These are phyloP conservation scores for Saccharomycopsis sp. DNA, from an alignment of 805 yeast species.

Conservation along the genomic window DNA sequence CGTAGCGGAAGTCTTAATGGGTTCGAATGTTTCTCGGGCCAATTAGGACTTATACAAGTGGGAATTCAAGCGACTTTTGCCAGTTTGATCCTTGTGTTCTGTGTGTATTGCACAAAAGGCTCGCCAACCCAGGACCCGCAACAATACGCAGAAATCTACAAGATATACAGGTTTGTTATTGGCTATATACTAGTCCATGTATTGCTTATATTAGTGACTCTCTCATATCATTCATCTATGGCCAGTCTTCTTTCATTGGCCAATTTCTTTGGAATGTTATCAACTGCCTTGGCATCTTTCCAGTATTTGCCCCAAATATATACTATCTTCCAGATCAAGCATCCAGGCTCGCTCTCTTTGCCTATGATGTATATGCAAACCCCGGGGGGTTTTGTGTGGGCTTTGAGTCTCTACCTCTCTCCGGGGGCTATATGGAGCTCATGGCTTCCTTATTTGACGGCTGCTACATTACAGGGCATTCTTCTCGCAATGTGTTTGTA, in stretches of 20 bases:
- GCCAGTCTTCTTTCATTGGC: constrained; percentile 36
- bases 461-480: constrained; percentile 60
- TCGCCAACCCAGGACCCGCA: constrained; percentile 41
- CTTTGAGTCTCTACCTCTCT: constrained; percentile 60
- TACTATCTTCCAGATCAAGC: constrained; percentile 63
- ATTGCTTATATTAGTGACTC: constrained; percentile 30
- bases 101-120: constrained; percentile 40
- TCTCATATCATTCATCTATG: constrained; percentile 13
- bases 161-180: constrained; percentile 37
- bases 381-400: constrained; percentile 83
- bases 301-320: constrained; percentile 77
- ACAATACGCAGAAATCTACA: constrained; percentile 38
- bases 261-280: constrained; percentile 53
- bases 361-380: constrained; percentile 82
- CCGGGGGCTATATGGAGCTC: constrained; percentile 82
- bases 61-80: constrained; percentile 58
- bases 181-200: constrained; percentile 31
- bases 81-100: constrained; percentile 47
- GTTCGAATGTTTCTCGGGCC: constrained; percentile 62
- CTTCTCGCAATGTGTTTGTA: constrained; percentile 59
- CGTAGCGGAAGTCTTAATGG: constrained; percentile 30
- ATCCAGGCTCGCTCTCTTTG: constrained; percentile 73
- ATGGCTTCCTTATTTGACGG: constrained; percentile 73
- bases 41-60: constrained; percentile 61
- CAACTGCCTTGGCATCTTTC: constrained; percentile 55